phyloP scores from a whole-genome alignment of 257 asterid genomes.

The Ilex asprella region DNA sequence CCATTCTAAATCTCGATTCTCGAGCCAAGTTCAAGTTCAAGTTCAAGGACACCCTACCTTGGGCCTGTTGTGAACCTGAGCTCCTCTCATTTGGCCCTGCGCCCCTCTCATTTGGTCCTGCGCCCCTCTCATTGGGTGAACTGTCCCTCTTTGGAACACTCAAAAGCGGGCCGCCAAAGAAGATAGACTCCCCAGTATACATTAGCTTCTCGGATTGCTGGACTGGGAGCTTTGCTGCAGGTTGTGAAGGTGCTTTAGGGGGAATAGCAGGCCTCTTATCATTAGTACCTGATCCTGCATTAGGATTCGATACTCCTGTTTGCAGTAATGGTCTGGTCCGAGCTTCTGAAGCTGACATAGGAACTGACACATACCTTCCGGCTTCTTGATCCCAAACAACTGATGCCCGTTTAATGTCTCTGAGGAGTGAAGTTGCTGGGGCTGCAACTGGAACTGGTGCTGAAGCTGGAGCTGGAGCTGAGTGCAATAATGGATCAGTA shows the following conservation, averaged over 20 bases:
- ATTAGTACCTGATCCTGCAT: slow-evolving; percentile 21
- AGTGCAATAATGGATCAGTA: slow-evolving; percentile 34
- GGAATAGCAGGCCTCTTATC: slow-evolving; percentile 36
- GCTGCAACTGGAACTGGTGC: slow-evolving; percentile 24
- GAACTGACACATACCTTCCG: slow-evolving; percentile 83
- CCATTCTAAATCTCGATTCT: slow-evolving; percentile 70
- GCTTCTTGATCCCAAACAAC: slow-evolving; percentile 99
- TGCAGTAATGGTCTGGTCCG: slow-evolving; percentile 39
- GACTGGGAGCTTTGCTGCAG: slow-evolving; percentile 23
- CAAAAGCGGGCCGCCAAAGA: slow-evolving; percentile 91
- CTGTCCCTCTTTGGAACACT: slow-evolving; percentile 53
- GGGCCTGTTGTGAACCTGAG: slow-evolving; percentile 36
- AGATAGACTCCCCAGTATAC: slow-evolving; percentile 77
- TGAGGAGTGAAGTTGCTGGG: slow-evolving; percentile 43
- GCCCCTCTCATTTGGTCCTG: slow-evolving; percentile 21
- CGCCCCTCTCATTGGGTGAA: slow-evolving; percentile 35
- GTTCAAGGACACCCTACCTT: slow-evolving; percentile 28
- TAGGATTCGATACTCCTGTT: slow-evolving; percentile 19
- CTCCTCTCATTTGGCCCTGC: too few species aligned
- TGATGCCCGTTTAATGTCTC: slow-evolving; percentile 80
- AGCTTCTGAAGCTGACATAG: slow-evolving; percentile 58
- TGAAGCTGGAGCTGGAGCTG: slow-evolving; percentile 42
- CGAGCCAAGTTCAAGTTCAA: slow-evolving; percentile 24
- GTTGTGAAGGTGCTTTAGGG: slow-evolving; percentile 32
- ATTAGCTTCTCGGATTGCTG: slow-evolving; percentile 62